These are phyloP conservation scores for Draba incana DNA, from an alignment of 345 rosid genomes.

Conservation along the genomic window DNA sequence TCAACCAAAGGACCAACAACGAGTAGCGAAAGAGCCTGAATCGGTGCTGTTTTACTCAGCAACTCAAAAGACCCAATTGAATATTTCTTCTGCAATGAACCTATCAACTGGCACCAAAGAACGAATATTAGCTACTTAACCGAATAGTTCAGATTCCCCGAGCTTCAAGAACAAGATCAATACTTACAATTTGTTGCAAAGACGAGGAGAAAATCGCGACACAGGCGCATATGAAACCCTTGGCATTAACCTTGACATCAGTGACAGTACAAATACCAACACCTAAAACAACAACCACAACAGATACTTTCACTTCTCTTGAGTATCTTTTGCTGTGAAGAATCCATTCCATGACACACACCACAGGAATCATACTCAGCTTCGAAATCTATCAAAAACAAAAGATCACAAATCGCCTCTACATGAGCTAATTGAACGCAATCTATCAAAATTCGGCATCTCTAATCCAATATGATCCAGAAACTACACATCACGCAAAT, in stretches of 20 bases:
- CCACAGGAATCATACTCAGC: conserved; percentile 97
- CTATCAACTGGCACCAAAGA: conserved; percentile 62
- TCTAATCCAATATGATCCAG: too few relatives aligned
- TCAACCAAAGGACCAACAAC: conserved; percentile 80
- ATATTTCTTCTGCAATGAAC: conserved; percentile 89
- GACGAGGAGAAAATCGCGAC: conserved; percentile 77
- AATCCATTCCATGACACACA: conserved; percentile 94
- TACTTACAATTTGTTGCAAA: conserved; percentile 94
- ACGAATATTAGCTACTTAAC: neutral
- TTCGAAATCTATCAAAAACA: conserved; percentile 67
- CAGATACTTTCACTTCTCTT: conserved; percentile 71
- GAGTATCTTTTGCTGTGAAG: conserved; percentile 79
- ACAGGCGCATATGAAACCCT: conserved; percentile 81
- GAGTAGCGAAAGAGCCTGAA: conserved; percentile 85
- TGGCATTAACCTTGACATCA: conserved; percentile 87
- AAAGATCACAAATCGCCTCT: neutral
- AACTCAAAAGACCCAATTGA: conserved; percentile 88
- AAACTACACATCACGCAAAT: too few relatives aligned
- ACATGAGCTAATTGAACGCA: too few relatives aligned
- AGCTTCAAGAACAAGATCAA: neutral
- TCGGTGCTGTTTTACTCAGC: conserved; percentile 89
- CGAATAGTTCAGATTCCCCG: neutral
- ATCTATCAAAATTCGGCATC: too few relatives aligned
- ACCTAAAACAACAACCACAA: conserved; percentile 80
- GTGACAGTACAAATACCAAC: conserved; percentile 95